Evolutionary conservation across 1,284 basidiomycete genomes (phyloP).

Genomic region (Neonothopanus nambi): DNA sequence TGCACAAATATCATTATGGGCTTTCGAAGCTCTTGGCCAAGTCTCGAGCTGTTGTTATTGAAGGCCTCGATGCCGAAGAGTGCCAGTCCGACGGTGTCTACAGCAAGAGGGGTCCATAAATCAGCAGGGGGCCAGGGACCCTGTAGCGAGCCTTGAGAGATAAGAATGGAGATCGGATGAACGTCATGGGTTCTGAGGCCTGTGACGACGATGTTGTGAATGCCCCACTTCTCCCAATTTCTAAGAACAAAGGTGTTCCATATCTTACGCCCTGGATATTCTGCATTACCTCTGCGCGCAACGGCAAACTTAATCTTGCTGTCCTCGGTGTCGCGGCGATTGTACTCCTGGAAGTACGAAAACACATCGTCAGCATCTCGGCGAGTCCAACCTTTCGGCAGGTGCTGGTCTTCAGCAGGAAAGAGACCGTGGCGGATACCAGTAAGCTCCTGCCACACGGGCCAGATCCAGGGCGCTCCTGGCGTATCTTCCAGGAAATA

Average conservation of each 20-base stretch:
- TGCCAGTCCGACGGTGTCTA: conserved; percentile 22
- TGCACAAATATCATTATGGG: conserved; percentile 13
- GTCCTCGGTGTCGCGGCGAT: conserved; percentile 7
- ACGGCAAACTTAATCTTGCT: conserved; percentile 21
- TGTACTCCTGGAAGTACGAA: conserved; percentile 24
- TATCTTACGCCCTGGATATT: conserved; percentile 21
- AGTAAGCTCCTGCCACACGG: conserved; percentile 24
- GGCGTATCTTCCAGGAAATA: conserved; percentile 13
- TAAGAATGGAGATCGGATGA: conserved; percentile 20
- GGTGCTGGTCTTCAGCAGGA: conserved; percentile 14
- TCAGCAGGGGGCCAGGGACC: conserved; percentile 19
- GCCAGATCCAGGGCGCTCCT: conserved; percentile 24
- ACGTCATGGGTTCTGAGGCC: conserved; percentile 16
- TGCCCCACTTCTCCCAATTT: conserved; percentile 19
- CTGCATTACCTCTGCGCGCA: background rate
- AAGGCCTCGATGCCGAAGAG: conserved; percentile 25
- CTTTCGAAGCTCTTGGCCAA: conserved; percentile 6
- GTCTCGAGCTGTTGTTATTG: background rate
- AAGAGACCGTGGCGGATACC: conserved; percentile 26
- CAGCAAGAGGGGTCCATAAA: conserved; percentile 18
- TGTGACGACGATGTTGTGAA: conserved; percentile 23
- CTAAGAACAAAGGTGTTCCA: conserved; percentile 20
- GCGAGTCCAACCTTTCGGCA: conserved; percentile 23
- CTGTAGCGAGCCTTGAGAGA: background rate
- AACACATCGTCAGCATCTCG: conserved; percentile 14